These are phyloP conservation scores for Penicillium aurantiogriseum DNA, from an alignment of 2,329 filamentous ascomycete species.

Conservation along the genomic window DNA sequence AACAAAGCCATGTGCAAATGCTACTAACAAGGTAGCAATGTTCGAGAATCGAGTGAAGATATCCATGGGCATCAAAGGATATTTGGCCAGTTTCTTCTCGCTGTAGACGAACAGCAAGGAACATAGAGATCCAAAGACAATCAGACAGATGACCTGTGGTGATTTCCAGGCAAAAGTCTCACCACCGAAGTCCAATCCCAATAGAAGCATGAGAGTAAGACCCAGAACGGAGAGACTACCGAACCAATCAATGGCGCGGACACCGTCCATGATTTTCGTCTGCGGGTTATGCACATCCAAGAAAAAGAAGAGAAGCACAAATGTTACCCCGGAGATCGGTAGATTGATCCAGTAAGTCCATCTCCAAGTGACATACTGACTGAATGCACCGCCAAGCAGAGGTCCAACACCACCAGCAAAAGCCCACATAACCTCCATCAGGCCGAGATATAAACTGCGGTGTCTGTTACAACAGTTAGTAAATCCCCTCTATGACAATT, in stretches of 20 bases:
- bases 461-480: constrained; percentile 30
- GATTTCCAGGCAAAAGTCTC: constrained; percentile 54
- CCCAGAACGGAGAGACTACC: constrained; percentile 53
- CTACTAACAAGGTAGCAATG: constrained; percentile 54
- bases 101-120: constrained; percentile 57
- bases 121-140: constrained; percentile 52
- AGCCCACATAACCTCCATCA: constrained; percentile 56
- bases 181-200: constrained; percentile 57
- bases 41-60: constrained; percentile 60
- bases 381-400: constrained; percentile 53
- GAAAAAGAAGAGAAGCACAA: constrained; percentile 51
- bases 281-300: constrained; percentile 57
- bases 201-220: constrained; percentile 52
- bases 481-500: fast-evolving
- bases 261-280: constrained; percentile 50
- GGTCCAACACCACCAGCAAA: constrained; percentile 55
- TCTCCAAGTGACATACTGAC: constrained; percentile 46
- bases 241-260: constrained; percentile 55
- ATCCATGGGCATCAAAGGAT: constrained; percentile 67
- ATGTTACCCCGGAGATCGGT: constrained; percentile 51
- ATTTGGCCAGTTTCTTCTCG: constrained; percentile 62
- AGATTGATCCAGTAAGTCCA: constrained; percentile 59
- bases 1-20: constrained; percentile 50
- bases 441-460: constrained; percentile 51
- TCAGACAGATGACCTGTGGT: constrained; percentile 55